A percentile compares a stretch with the other conserved stretches of the same genome.
Evolutionary conservation across 768 basidiomycete species (phyloP).

Genomic region (Boletus subparvulus): DNA sequence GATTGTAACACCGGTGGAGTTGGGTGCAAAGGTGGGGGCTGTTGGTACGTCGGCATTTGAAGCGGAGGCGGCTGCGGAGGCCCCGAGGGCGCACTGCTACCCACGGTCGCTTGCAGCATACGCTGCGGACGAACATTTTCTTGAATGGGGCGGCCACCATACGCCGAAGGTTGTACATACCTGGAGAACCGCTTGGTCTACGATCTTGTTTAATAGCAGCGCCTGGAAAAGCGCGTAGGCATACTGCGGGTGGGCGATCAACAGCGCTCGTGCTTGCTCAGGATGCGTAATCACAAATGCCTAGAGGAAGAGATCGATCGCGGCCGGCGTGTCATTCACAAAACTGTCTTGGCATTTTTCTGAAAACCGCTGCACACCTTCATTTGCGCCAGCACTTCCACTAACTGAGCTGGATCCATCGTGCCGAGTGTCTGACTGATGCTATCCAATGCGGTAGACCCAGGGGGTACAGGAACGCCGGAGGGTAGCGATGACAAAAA

Average conservation of each 20-base stretch:
- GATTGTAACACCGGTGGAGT: slow-evolving; percentile 36
- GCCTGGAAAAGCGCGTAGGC: slow-evolving; percentile 97
- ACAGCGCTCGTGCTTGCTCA: slow-evolving; percentile 79
- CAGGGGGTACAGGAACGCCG: slow-evolving; percentile 72
- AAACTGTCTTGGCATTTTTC: slow-evolving; percentile 19
- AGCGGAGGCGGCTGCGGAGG: slow-evolving; percentile 33
- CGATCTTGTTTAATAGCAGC: slow-evolving; percentile 88
- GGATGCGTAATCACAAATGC: slow-evolving; percentile 90
- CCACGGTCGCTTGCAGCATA: slow-evolving; percentile 50
- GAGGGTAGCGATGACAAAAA: slow-evolving; percentile 70
- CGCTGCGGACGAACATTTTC: slow-evolving; percentile 32
- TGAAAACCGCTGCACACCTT: slow-evolving; percentile 62
- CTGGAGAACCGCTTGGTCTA: slow-evolving; percentile 85
- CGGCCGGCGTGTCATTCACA: slow-evolving; percentile 18
- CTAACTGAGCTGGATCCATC: slow-evolving; percentile 79
- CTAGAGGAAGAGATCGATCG: slow-evolving; percentile 43
- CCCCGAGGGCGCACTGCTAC: slow-evolving; percentile 25
- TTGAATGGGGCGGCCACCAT: neutral
- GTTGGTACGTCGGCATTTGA: slow-evolving; percentile 32
- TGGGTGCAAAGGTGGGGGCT: slow-evolving; percentile 31
- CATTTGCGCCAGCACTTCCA: slow-evolving; percentile 97
- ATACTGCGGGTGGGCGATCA: slow-evolving; percentile 85
- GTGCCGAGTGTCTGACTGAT: slow-evolving; percentile 85
- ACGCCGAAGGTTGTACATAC: slow-evolving; percentile 34
- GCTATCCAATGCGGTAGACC: slow-evolving; percentile 70